Percentiles rank a stretch among this genome's conserved stretches.
Conservation (phyloP, 1,139 yeast genomes). For the Taiozyma sp. region DNA sequence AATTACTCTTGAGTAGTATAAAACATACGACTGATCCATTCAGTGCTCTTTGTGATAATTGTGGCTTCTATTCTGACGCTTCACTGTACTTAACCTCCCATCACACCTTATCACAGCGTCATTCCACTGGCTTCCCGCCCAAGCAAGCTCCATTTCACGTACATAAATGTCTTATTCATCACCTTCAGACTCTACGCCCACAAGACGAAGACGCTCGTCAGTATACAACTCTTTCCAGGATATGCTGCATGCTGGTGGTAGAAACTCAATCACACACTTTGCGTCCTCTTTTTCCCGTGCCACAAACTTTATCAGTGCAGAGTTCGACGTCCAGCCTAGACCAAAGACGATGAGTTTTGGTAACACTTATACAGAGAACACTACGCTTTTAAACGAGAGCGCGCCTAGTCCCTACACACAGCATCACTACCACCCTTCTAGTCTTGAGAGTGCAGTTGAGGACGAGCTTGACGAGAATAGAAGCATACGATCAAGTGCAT, state of each 20-base stretch:
- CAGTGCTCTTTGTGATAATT: background rate
- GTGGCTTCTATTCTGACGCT: background rate
- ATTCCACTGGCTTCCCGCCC: background rate
- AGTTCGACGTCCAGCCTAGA: constrained; percentile 18
- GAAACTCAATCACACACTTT: constrained; percentile 21
- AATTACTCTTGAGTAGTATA: background rate
- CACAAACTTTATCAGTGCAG: constrained; percentile 21
- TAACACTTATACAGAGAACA: constrained; percentile 6
- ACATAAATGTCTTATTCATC: constrained; percentile 1
- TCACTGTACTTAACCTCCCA: background rate
- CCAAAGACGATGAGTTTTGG: constrained; percentile 17
- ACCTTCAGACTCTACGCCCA: constrained; percentile 1
- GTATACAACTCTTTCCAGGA: constrained; percentile 22
- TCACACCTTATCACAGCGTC: background rate
- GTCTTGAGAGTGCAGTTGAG: constrained; percentile 24
- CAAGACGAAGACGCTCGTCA: constrained; percentile 13
- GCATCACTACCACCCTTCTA: background rate
- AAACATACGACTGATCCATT: background rate
- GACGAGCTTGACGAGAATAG: constrained; percentile 52
- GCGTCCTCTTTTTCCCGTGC: constrained; percentile 23
- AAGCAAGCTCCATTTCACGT: background rate
- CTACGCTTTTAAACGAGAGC: constrained; percentile 2
- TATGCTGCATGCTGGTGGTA: constrained; percentile 19
- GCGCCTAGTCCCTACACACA: background rate
- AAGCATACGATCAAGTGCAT: constrained; percentile 13